Evolutionary conservation across 106 monocot species (phyloP).

Genomic region (Apostasia shenzhenica): DNA sequence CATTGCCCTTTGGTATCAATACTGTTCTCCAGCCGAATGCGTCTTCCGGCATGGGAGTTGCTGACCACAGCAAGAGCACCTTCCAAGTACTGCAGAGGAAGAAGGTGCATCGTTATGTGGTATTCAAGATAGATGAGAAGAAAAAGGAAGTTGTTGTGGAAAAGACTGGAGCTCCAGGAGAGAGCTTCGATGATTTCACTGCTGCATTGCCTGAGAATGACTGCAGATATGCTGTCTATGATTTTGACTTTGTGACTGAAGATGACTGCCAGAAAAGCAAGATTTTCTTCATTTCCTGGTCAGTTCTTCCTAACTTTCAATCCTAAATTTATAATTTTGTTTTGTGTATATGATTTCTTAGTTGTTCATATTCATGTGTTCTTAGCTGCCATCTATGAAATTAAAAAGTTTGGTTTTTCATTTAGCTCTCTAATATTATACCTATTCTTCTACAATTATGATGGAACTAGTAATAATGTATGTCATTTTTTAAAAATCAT

Average conservation of each 20-base stretch:
- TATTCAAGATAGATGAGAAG: conserved; percentile 33
- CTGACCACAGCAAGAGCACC: conserved; percentile 27
- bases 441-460: too few relatives aligned
- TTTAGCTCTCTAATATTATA: too few relatives aligned
- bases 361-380: background rate
- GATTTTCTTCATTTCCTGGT: conserved; percentile 35
- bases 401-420: too few relatives aligned
- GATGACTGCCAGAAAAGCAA: conserved; percentile 38
- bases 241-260: conserved; percentile 32
- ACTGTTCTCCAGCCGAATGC: conserved; percentile 17
- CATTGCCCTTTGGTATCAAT: too few relatives aligned
- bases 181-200: conserved; percentile 29
- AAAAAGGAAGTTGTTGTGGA: conserved; percentile 32
- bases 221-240: conserved; percentile 30
- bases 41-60: conserved; percentile 26
- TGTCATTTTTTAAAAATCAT: too few relatives aligned
- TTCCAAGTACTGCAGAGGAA: conserved; percentile 25
- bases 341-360: background rate
- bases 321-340: background rate
- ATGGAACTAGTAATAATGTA: too few relatives aligned
- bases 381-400: too few relatives aligned
- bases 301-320: conserved; percentile 1
- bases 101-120: conserved; percentile 27
- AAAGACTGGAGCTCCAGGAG: conserved; percentile 25
- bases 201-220: conserved; percentile 30